Evolutionary conservation across 805 yeast genomes (phyloP), one percentile per base, ranked within the genome.

Genomic region (Candida silvatica): DNA sequence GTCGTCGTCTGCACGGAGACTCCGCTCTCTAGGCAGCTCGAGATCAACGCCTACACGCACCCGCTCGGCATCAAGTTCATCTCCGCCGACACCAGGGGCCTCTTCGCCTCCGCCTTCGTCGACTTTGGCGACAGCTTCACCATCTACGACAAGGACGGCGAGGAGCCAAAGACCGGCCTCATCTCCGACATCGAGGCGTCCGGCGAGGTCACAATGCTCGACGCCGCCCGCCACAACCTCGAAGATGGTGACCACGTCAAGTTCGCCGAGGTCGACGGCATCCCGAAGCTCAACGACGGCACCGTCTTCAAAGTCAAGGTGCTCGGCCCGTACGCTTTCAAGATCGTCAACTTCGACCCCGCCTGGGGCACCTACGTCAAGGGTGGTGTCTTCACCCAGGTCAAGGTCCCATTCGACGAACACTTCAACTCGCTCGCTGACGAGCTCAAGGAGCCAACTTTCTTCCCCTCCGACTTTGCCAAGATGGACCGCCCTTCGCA

Each of bases 351-450:
- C 37, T 65, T 74, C 38, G 73, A 71, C 42, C 64, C 64, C 17
- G 46, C 59, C 18, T 66, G 61, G 59, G 95, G 88, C 17, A 58
- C 66, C 2, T 92, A 86, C 53, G 58, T 64, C 35, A 77, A 76
- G 50, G 95, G 96, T 33, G 99, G 99, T 43, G 66, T 84, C 32
- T 92, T 84, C 66, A 82, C 87, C 17, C 94, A 92, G 62, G 95
- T 90, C 32, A 88, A 88, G 62, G 76, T 82, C 50, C 97, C 98
- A 20, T 59, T 57, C 33, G 67, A 64, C 19, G 45, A 80, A 17
- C 55, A 69, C 5, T 92, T 83, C 59, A 70, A 81, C 54, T 61
- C 81, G 6, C 67, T 90, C 40, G 49, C 59, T 31, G 65, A 71
- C 28, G 94, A 85, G 52, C 61, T 92, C 43, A 54, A 60, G n/a